Evolutionary conservation across 495 filamentous ascomycete species (phyloP).

Genomic region (Penicillium flavigenum): DNA sequence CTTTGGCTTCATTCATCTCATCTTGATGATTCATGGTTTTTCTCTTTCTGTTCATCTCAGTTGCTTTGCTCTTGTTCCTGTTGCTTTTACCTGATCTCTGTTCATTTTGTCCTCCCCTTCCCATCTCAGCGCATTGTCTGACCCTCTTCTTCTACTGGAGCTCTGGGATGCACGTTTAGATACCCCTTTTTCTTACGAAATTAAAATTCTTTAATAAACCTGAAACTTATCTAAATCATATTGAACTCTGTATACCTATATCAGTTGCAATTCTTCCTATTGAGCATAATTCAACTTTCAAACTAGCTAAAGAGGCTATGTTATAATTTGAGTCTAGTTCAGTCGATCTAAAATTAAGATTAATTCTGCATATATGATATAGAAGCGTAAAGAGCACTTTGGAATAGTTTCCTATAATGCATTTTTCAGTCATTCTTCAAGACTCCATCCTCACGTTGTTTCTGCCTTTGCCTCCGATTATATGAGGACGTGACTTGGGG

Average conservation of each 20-base stretch:
- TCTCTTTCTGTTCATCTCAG: background rate
- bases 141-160: conserved; percentile 11
- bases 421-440: no score
- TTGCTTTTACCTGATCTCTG: background rate
- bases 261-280: background rate
- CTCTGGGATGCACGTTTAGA: conserved; percentile 29
- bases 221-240: background rate
- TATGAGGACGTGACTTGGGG: no score
- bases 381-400: no score
- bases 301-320: no score
- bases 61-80: background rate
- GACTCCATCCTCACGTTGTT: no score
- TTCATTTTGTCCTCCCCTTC: background rate
- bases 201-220: background rate
- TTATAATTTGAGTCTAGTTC: no score
- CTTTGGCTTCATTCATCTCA: background rate
- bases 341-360: no score
- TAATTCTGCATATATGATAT: no score
- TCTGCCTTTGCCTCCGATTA: no score
- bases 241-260: background rate
- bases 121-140: conserved; percentile 10
- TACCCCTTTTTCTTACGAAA: conserved; percentile 25
- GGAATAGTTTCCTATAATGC: no score
- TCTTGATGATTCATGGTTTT: conserved; percentile 2
- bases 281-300: no score